Base-by-base conservation (phyloP, 2,329 filamentous ascomycete species). In the Apiospora aurea region DNA sequence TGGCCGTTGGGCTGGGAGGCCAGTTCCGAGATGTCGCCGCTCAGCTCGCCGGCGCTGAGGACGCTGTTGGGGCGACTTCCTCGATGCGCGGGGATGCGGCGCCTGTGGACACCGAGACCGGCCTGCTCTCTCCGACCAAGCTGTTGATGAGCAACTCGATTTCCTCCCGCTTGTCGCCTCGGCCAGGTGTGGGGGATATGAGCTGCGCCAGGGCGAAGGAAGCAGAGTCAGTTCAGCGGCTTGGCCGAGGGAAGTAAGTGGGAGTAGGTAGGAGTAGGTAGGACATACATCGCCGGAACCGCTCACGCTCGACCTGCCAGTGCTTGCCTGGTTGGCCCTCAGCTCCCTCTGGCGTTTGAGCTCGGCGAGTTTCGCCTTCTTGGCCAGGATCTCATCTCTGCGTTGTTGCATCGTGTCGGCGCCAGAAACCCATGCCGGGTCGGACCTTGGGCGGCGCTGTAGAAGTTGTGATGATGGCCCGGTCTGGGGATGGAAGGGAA, bases 331-430 rank as follows among this genome's bases (percentile, higher is more conserved):
- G 80, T 89, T 93, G 75, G 94, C 90, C 73, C 95, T 90, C 77
- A 96, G 85, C 82, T 97, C 95, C 78, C 96, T 90, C 85, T 98
- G 95, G 74, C 94, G 91, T 86, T 97, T 98, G 76, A 99, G 89
- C 88, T 98, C 96, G 69, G 94, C 95, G 78, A 99, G 94, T 87
- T 96, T 98, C 75, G 95, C 96, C 87, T 94, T 96, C 86, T 99
- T 99, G 77, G 95, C 95, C 78, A 96, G 87, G 77, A 99, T 97
- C 87, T 99, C 96, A 87, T 97, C 95, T 86, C 94, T 93, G 78
- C 95, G 93, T 87, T 95, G 92, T 85, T 92, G 90, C 87, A 92
- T 92, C 76, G 79, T 84, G 82, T 74, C 79, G 74, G 79, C 77
- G 81, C 78, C 78, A 80, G 78, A 82, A 79, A 82, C 85, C 84